These are phyloP conservation scores for Sequoia sempervirens DNA, from an alignment of 75 land plant species.

Conservation along the genomic window DNA sequence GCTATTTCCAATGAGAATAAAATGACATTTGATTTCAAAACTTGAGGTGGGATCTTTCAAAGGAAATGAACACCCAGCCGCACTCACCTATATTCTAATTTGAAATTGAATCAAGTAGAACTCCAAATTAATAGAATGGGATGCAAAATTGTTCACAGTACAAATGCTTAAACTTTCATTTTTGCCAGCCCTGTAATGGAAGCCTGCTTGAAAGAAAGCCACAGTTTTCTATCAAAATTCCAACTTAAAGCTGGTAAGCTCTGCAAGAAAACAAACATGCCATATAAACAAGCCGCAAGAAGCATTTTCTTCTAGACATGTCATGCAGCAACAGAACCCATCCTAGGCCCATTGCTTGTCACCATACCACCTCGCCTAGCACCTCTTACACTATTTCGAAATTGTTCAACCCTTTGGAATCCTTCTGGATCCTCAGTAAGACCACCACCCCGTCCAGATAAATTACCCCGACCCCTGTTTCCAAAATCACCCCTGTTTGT, in stretches of 20 bases:
- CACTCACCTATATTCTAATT: background rate
- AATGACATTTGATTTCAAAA: background rate
- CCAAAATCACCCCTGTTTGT: constrained; percentile 20
- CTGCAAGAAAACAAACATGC: background rate
- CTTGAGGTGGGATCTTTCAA: background rate
- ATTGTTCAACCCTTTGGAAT: constrained; percentile 33
- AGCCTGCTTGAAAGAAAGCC: constrained; percentile 6
- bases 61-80: background rate
- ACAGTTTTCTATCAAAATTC: constrained; percentile 2
- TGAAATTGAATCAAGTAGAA: background rate
- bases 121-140: background rate
- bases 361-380: constrained; percentile 20
- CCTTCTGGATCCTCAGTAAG: constrained; percentile 15
- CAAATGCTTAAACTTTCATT: background rate
- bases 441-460: constrained; percentile 18
- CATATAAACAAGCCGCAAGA: background rate
- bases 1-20: background rate
- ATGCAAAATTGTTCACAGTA: constrained; percentile 8
- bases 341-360: constrained; percentile 7
- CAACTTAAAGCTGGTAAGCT: background rate
- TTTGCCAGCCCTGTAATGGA: constrained; percentile 2
- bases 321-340: constrained; percentile 11
- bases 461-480: constrained; percentile 28
- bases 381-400: constrained; percentile 19
- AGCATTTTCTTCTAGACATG: background rate